Evolutionary conservation across 345 rosid genomes (phyloP).

Genomic region (Rhodomyrtus tomentosa): DNA sequence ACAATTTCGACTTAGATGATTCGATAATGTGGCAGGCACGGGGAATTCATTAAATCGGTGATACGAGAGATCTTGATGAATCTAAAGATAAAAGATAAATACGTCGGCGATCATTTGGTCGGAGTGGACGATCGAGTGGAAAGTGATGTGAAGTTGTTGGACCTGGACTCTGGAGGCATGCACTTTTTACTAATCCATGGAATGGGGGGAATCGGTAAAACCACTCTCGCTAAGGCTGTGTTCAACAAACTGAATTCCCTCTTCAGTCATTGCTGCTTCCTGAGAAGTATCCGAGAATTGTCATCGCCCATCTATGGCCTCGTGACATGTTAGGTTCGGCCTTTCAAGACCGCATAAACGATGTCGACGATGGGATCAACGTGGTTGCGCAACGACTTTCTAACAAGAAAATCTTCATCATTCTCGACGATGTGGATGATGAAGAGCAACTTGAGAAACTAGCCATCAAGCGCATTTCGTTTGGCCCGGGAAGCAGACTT

Average conservation of each 20-base stretch:
- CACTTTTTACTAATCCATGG: not conserved
- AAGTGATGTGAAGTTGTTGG: not conserved
- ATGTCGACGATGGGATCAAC: not conserved
- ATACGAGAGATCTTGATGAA: not conserved
- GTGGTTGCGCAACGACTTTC: not conserved
- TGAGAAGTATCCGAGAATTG: not conserved
- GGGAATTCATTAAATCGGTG: not conserved
- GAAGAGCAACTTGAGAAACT: not conserved
- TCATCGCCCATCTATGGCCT: not conserved
- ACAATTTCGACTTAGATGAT: not conserved
- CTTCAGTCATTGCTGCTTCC: not conserved
- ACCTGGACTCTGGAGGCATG: not conserved
- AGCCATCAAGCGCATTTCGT: not conserved
- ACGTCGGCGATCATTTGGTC: not conserved
- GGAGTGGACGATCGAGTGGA: not conserved
- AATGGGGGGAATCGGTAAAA: not conserved
- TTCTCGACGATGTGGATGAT: not conserved
- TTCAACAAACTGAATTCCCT: not conserved
- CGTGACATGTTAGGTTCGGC: not conserved
- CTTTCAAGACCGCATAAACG: accelerated
- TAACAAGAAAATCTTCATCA: not conserved
- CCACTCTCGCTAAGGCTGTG: not conserved
- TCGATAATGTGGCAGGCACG: not conserved
- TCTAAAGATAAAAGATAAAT: not conserved
- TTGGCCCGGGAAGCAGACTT: not conserved